A percentile compares a stretch with the other conserved stretches of the same genome.
These are phyloP conservation scores for Rhodotorula paludigena DNA, from an alignment of 768 basidiomycete species.

Conservation along the genomic window DNA sequence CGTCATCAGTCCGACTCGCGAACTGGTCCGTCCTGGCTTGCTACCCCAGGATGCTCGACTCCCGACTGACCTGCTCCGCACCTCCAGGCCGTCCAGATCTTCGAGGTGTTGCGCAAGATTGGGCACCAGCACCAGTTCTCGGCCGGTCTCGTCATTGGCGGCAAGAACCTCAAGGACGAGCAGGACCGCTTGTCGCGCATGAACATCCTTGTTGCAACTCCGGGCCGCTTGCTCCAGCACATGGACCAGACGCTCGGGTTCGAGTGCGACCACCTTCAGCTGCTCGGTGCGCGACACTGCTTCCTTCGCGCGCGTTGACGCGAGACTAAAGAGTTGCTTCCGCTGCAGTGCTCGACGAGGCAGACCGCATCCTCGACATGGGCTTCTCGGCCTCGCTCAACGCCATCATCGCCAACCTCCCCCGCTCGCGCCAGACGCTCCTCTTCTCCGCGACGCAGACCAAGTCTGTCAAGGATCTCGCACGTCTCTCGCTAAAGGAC, in stretches of 20 bases:
- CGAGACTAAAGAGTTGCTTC: background rate
- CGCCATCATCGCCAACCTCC: conserved; percentile 85
- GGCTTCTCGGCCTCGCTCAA: conserved; percentile 84
- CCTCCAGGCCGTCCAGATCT: conserved; percentile 87
- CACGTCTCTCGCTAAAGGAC: conserved; percentile 77
- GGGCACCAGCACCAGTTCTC: conserved; percentile 88
- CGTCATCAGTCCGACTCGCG: conserved; percentile 88
- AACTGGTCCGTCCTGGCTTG: conserved; percentile 63
- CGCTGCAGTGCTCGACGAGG: conserved; percentile 83
- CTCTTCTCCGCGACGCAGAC: conserved; percentile 97
- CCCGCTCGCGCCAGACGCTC: conserved; percentile 84
- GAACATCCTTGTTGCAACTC: conserved; percentile 98
- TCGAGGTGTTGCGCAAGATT: conserved; percentile 88
- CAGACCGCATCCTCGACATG: conserved; percentile 93
- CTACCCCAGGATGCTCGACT: conserved; percentile 14
- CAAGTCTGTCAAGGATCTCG: conserved; percentile 77
- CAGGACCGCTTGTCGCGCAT: conserved; percentile 75
- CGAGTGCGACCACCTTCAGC: conserved; percentile 80
- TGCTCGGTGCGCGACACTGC: conserved; percentile 61
- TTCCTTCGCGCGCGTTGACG: background rate
- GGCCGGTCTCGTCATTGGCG: conserved; percentile 91
- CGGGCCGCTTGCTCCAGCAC: conserved; percentile 88
- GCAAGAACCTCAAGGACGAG: conserved; percentile 91
- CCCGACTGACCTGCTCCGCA: background rate
- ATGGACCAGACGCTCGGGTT: conserved; percentile 98